Base-by-base conservation (phyloP, 805 yeast species). In the Brettanomyces sp. region DNA sequence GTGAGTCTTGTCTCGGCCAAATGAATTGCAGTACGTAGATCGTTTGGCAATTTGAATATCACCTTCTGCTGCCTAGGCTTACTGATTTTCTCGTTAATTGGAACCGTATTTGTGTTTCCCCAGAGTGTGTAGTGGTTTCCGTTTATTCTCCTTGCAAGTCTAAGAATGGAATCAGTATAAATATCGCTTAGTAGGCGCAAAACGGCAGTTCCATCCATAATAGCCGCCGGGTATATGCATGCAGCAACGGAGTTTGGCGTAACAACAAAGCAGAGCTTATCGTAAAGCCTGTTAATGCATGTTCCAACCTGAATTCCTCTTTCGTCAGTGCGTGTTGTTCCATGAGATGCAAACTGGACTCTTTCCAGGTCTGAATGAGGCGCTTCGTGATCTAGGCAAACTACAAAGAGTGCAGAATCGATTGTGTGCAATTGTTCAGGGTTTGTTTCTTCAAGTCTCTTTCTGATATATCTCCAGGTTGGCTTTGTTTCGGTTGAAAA, bases 221-320 rank as follows among this genome's bases (percentile, higher is more conserved):
- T 68, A 2, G 78, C 67, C 11, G 77, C 71, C 51, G 79, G 82
- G 75, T 80, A 77, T 21, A 75, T 76, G 43, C 77, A 68, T 4
- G 81, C 82, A 1, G 80, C 80, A 22, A 75, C 77, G 0, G 81
- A 71, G 56, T 77, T 77, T 37, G 67, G 64, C 3, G 81, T 74
- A 8, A 77, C 71, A 14, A 77, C 66, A 43, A 77, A 57, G 54
- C 77, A 80, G 45, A 77, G 61, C 53, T 77, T 77, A 56, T 77
- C 82, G 55, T 77, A 77, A 74, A 80, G 77, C 46, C 82, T 62
- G 41, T 76, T 74, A 13, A 79, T 74, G 58, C 82, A 77, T 4
- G 79, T 69, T 24, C 82, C 82, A 22, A 68, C 58, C 58, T 77
- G 82, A 41, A 73, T 62, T 47, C 74, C 76, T 30, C 72, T 63